Percentiles rank a stretch among this genome's conserved stretches.
Conservation (phyloP, 2,329 filamentous ascomycete genomes). For the Aspergillus latus region DNA sequence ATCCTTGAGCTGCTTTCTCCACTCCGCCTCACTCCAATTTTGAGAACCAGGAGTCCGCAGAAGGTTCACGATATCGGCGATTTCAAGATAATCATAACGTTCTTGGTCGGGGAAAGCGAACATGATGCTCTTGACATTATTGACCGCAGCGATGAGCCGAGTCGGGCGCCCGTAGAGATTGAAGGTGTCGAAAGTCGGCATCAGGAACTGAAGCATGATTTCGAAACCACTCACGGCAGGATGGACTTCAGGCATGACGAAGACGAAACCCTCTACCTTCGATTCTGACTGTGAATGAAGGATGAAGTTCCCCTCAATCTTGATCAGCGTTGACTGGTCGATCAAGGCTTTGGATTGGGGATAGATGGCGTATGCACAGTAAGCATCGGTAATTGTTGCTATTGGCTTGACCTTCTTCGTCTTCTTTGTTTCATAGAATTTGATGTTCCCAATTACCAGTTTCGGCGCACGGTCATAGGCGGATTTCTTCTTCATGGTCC, state of each 20-base stretch:
- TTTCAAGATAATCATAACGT: conserved; percentile 86
- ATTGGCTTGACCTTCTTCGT: conserved; percentile 90
- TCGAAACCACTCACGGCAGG: conserved; percentile 91
- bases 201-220: conserved; percentile 88
- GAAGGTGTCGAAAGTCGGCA: conserved; percentile 93
- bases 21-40: conserved; percentile 80
- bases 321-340: conserved; percentile 89
- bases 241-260: conserved; percentile 93
- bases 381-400: conserved; percentile 86
- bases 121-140: conserved; percentile 89
- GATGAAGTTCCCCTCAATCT: conserved; percentile 87
- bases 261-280: conserved; percentile 88
- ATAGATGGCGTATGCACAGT: conserved; percentile 92
- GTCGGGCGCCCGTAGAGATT: conserved; percentile 85
- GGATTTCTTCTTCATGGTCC: conserved; percentile 76
- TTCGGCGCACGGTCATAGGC: conserved; percentile 75
- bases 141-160: conserved; percentile 79
- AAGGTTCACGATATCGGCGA: conserved; percentile 76
- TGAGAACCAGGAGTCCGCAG: conserved; percentile 76
- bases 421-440: conserved; percentile 92
- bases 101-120: conserved; percentile 92
- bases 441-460: conserved; percentile 80
- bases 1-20: conserved; percentile 87
- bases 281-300: conserved; percentile 78
- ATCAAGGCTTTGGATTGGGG: conserved; percentile 92